Evolutionary conservation across 2,329 filamentous ascomycete species (phyloP), one percentile per base, ranked within the genome.

Genomic region (Nothomitra cinnamomea): DNA sequence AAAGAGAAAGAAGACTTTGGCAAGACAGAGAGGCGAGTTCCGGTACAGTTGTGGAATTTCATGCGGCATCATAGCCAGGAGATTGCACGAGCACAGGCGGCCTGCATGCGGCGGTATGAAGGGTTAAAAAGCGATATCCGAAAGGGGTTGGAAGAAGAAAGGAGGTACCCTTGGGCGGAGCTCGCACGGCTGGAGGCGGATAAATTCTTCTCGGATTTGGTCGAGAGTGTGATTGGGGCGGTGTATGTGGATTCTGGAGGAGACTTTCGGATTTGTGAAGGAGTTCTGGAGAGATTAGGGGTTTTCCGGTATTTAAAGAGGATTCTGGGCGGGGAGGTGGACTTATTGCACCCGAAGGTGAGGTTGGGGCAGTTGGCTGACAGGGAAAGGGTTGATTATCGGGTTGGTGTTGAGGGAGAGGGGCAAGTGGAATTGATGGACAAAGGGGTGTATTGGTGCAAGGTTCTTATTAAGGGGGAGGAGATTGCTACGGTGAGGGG

Each of bases 191-290:
- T 94, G 0, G 72, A 75, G 13, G 74, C 81, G 0, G 78, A 78
- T 15, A 95, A 95, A 62, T 85, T 86, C 65, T 83, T 84, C 66
- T 90, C 84, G 0, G 89, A 95, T 64, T 68, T 95, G 6, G 72
- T 95, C 8, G 90, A 96, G 68, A 78, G 79, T 32, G 64, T 94
- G 0, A 66, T 96, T 0, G 90, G 86, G 0, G 89, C 88, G 0
- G 74, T 95, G 0, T 95, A 85, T 72, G 71, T 95, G 19, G 92
- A 96, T 64, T 85, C 74, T 0, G 59, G 74, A 0, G 84, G 83
- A 0, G 73, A 76, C 1, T 62, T 87, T 13, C 69, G 69, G 0
- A 64, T 63, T 0, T 94, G 87, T 60, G 70, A 74, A 51, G 61
- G 53, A 0, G 72, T 95, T 38, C 64, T 87, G 0, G 72, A 77